phyloP scores from a whole-genome alignment of 805 yeast species.

The Lachancea fermentati region DNA sequence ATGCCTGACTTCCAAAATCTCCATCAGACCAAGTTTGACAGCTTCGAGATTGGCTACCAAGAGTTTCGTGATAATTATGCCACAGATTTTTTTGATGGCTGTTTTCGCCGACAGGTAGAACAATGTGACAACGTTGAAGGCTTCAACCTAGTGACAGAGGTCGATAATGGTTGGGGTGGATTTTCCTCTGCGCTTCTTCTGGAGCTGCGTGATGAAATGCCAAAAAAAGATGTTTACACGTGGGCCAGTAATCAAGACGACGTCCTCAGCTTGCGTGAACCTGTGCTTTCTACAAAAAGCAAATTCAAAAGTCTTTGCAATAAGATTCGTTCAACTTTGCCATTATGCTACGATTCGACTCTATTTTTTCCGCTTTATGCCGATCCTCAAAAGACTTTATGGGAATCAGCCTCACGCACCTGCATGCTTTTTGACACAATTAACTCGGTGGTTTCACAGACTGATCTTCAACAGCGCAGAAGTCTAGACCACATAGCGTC shows the following conservation, averaged over 20 bases:
- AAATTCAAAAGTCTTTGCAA: slow-evolving; percentile 21
- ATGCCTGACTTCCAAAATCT: slow-evolving; percentile 27
- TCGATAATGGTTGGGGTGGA: slow-evolving; percentile 85
- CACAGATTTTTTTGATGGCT: slow-evolving; percentile 52
- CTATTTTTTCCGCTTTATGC: slow-evolving; percentile 50
- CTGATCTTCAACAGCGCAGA: slow-evolving; percentile 11
- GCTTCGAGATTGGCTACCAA: slow-evolving; percentile 50
- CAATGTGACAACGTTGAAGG: slow-evolving; percentile 72
- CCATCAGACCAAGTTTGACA: slow-evolving; percentile 35
- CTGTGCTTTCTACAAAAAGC: slow-evolving; percentile 10
- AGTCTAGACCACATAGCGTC: slow-evolving; percentile 13
- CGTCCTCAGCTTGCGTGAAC: slow-evolving; percentile 12
- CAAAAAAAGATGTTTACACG: slow-evolving; percentile 41
- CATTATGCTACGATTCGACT: slow-evolving; percentile 43
- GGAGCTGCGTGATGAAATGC: slow-evolving; percentile 63
- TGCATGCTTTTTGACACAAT: slow-evolving; percentile 24
- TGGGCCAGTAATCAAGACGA: slow-evolving; percentile 41
- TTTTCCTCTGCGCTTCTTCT: slow-evolving; percentile 47
- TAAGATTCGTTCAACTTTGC: slow-evolving; percentile 44
- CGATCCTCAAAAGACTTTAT: slow-evolving; percentile 18
- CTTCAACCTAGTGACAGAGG: slow-evolving; percentile 59
- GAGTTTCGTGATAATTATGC: slow-evolving; percentile 43
- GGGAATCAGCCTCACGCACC: slow-evolving; percentile 26
- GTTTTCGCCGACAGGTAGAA: slow-evolving; percentile 61
- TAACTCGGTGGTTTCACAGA: slow-evolving; percentile 18